These are phyloP conservation scores for Penicillium hordei DNA, from an alignment of 2,329 filamentous ascomycete genomes.

Conservation along the genomic window DNA sequence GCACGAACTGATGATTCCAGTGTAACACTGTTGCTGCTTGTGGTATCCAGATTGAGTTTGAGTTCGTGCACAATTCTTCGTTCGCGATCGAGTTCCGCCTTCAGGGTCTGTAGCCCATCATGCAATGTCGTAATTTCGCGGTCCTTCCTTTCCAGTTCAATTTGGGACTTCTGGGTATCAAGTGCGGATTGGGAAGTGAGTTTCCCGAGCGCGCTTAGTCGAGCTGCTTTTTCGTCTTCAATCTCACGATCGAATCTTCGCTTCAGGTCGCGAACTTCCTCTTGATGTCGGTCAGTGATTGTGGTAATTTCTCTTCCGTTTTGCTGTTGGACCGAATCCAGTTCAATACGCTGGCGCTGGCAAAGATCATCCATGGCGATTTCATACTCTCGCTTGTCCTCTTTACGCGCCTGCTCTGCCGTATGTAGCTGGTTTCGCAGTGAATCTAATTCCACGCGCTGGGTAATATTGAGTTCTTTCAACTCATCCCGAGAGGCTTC, in stretches of 20 bases:
- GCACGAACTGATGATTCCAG: conserved; percentile 75
- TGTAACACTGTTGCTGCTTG: conserved; percentile 61
- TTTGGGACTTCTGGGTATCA: conserved; percentile 42
- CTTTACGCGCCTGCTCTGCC: conserved; percentile 52
- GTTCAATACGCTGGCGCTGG: conserved; percentile 51
- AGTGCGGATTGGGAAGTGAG: conserved; percentile 35
- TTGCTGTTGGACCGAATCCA: conserved; percentile 45
- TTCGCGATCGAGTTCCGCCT: conserved; percentile 60
- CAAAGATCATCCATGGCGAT: conserved; percentile 54
- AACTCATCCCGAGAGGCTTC: conserved; percentile 55
- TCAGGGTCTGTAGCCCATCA: conserved; percentile 41
- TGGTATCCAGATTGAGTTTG: conserved; percentile 59
- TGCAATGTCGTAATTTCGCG: conserved; percentile 52
- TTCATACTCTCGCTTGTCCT: conserved; percentile 53
- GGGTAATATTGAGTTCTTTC: conserved; percentile 51
- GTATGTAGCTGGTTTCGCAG: conserved; percentile 54
- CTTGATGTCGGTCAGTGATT: conserved; percentile 61
- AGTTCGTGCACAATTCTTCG: conserved; percentile 59
- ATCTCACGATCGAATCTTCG: conserved; percentile 64
- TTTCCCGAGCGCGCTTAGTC: conserved; percentile 42
- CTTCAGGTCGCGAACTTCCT: conserved; percentile 66
- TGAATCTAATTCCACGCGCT: conserved; percentile 69
- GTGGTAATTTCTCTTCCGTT: conserved; percentile 56
- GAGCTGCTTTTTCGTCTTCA: conserved; percentile 57
- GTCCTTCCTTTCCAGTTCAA: conserved; percentile 54